Evolutionary conservation across 805 yeast species (phyloP).

Genomic region (Starmerella asiatica): DNA sequence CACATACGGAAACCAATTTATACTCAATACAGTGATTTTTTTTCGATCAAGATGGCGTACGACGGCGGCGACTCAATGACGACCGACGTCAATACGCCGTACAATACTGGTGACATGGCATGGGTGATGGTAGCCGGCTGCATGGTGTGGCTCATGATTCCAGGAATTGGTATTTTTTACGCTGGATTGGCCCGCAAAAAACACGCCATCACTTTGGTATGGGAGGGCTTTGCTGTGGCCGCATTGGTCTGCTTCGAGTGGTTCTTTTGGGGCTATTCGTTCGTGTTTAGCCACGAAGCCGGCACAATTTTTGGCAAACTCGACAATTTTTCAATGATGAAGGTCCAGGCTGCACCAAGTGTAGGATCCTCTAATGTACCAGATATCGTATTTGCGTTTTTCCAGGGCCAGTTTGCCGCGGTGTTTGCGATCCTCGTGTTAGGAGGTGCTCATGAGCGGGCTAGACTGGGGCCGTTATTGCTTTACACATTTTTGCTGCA

Average conservation of each 20-base stretch:
- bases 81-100: slow-evolving; percentile 56
- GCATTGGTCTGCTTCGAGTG: slow-evolving; percentile 82
- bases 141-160: slow-evolving; percentile 90
- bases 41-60: slow-evolving; percentile 23
- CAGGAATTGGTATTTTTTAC: slow-evolving; percentile 87
- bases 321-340: slow-evolving; percentile 63
- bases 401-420: slow-evolving; percentile 95
- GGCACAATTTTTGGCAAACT: slow-evolving; percentile 69
- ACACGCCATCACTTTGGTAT: slow-evolving; percentile 83
- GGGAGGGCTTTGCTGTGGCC: slow-evolving; percentile 88
- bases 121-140: slow-evolving; percentile 71
- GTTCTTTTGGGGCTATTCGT: slow-evolving; percentile 97
- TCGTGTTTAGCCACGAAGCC: slow-evolving; percentile 62
- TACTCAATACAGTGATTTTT: neutral
- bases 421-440: slow-evolving; percentile 86
- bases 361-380: slow-evolving; percentile 53
- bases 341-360: slow-evolving; percentile 70
- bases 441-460: slow-evolving; percentile 98
- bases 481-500: slow-evolving; percentile 85
- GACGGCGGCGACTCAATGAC: slow-evolving; percentile 74
- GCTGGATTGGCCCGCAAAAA: slow-evolving; percentile 90
- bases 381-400: slow-evolving; percentile 76
- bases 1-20: slow-evolving; percentile 30
- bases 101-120: slow-evolving; percentile 53
- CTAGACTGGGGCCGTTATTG: slow-evolving; percentile 93